Percentiles rank a stretch among this genome's conserved stretches.
phyloP scores from a whole-genome alignment of 345 rosid genomes.

The Citrus mangshanensis region DNA sequence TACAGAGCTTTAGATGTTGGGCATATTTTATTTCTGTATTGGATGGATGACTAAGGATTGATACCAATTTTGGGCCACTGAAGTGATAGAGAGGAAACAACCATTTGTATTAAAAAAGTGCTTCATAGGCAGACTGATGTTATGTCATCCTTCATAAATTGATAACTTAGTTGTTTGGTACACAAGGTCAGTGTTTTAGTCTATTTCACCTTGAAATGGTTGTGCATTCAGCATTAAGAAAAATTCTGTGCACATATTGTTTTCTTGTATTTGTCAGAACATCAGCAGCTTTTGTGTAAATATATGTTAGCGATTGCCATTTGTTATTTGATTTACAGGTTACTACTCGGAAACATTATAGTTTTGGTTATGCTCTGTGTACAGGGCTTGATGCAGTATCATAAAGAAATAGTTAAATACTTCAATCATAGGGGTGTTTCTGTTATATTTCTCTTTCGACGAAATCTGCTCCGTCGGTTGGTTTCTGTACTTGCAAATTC shows the following conservation, averaged over 20 bases:
- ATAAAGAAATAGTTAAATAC: conserved; percentile 63
- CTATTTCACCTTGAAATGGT: background rate
- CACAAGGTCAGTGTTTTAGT: background rate
- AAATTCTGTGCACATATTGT: background rate
- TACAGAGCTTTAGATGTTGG: background rate
- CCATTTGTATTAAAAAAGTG: background rate
- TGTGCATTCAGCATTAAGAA: background rate
- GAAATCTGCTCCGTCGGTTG: conserved; percentile 78
- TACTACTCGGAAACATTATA: background rate
- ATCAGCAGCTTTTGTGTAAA: background rate
- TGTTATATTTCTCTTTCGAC: conserved; percentile 67
- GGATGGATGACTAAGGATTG: background rate
- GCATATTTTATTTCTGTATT: background rate
- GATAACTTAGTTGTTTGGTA: background rate
- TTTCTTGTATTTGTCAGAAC: background rate
- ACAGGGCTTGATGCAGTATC: conserved; percentile 81
- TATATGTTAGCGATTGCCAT: background rate
- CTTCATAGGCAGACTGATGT: background rate
- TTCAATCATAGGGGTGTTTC: conserved; percentile 83
- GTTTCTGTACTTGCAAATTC: conserved; percentile 85
- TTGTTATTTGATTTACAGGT: background rate
- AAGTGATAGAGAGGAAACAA: background rate
- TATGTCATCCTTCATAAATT: background rate
- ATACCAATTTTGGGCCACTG: background rate
- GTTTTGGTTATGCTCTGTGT: conserved; percentile 2